Percentiles rank a stretch among this genome's conserved stretches.
Evolutionary conservation across 2,329 filamentous ascomycete genomes (phyloP).

Genomic region (Paraphoma chrysanthemicola): DNA sequence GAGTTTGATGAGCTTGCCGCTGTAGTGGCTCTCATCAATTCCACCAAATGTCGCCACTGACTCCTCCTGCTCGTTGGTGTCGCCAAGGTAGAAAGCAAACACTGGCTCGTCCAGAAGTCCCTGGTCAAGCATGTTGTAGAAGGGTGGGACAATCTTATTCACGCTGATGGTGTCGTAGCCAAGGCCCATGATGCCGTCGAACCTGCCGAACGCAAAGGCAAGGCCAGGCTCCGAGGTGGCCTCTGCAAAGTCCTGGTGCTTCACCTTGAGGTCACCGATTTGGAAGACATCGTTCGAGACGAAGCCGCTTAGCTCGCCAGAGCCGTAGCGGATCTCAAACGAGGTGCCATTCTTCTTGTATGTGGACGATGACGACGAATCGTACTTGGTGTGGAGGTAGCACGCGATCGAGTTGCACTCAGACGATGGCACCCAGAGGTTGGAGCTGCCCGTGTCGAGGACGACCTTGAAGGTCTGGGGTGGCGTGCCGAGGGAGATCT

Average conservation of each 20-base stretch:
- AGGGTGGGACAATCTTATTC: slow-evolving; percentile 91
- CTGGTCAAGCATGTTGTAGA: slow-evolving; percentile 95
- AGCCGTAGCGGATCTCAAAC: slow-evolving; percentile 95
- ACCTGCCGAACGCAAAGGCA: slow-evolving; percentile 96
- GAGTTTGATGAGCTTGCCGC: slow-evolving; percentile 88
- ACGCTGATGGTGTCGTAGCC: slow-evolving; percentile 97
- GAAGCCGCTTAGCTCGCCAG: slow-evolving; percentile 90
- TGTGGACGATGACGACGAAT: slow-evolving; percentile 84
- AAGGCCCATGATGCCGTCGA: slow-evolving; percentile 95
- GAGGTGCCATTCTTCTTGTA: slow-evolving; percentile 93
- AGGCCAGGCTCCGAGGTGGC: slow-evolving; percentile 94
- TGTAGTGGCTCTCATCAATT: slow-evolving; percentile 80
- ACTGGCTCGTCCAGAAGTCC: slow-evolving; percentile 88
- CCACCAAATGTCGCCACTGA: slow-evolving; percentile 93
- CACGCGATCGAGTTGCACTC: slow-evolving; percentile 95
- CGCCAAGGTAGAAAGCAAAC: slow-evolving; percentile 94
- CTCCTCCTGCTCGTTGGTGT: slow-evolving; percentile 72
- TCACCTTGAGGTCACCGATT: slow-evolving; percentile 88
- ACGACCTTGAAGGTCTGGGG: slow-evolving; percentile 98
- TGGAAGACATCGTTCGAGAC: slow-evolving; percentile 85
- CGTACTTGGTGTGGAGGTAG: slow-evolving; percentile 97
- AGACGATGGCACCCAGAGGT: slow-evolving; percentile 95
- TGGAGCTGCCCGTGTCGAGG: slow-evolving; percentile 97
- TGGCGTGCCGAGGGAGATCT: slow-evolving; percentile 90
- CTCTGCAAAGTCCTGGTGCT: slow-evolving; percentile 94